Base-by-base conservation (phyloP, 768 basidiomycete genomes). In the Mycena galopus region DNA sequence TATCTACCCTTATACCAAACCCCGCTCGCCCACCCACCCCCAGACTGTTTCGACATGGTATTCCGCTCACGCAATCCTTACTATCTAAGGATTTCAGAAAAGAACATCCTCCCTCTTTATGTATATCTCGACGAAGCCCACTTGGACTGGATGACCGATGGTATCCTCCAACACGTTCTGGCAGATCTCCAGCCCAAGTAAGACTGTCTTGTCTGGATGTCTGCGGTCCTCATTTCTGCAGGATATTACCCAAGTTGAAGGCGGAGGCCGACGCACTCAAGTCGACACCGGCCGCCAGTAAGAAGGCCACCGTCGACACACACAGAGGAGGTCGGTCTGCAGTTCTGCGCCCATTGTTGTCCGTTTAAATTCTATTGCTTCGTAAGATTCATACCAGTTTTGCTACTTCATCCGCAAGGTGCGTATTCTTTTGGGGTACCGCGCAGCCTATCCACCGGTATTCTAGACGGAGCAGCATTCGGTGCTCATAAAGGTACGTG, bases 101-200 rank as follows among this genome's bases (percentile, higher is more conserved):
- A 87, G 44, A 87, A 86, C 30, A 88, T 95, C 17, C 80, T 97
- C n/a, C 96, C 96, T 4, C 81, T 96, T 68, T 96, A 95, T 83
- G 93, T 96, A 5, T 97, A 96, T 81, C 89, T 98, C 32, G 96
- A 98, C 78, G 94, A 95, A 73, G 88, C 90, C 14, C 96, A 98
- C 84, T 81, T 94, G 19, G 87, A 91, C 66, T 98, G 96, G 96
- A 97, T 98, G 96, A 91, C 93, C 8, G 96, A 97, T 76, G 76
- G 81, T 29, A 86, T 93, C 50, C 84, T 97, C 3, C 95, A 96
- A 77, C 89, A 91, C 76, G 94, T 97, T 21, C 86, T 98, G 2
- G 87, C 89, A 12, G 95, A 96, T 79, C 81, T 98, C 57, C 88
- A 93, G 74, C 92, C 93, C 69, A 84, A 91, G 95, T 88, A 62